Evolutionary conservation across 2,329 filamentous ascomycete genomes (phyloP).

Genomic region (Colletotrichum plurivorum): DNA sequence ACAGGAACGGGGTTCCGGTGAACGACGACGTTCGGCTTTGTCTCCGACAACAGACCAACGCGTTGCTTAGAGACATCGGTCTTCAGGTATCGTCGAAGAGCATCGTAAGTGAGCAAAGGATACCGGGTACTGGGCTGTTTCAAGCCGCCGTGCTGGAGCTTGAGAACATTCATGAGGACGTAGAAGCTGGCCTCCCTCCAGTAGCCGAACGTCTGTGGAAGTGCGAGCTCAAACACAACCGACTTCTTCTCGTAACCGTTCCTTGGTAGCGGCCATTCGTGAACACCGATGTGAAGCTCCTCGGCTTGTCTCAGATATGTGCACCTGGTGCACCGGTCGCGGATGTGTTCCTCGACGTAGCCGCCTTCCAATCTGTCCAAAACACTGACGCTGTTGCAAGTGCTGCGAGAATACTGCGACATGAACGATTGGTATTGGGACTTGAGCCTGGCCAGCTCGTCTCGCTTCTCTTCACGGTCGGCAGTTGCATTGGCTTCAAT

Average conservation of each 20-base stretch:
- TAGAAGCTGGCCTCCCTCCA: slow-evolving; percentile 66
- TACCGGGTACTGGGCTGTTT: background rate
- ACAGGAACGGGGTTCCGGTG: slow-evolving; percentile 50
- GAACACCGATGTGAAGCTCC: slow-evolving; percentile 58
- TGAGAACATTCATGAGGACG: slow-evolving; percentile 57
- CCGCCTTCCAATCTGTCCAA: background rate
- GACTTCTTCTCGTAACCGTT: slow-evolving; percentile 52
- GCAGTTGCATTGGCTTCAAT: slow-evolving; percentile 47
- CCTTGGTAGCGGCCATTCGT: slow-evolving; percentile 70
- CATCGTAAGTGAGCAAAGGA: background rate
- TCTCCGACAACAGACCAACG: slow-evolving; percentile 51
- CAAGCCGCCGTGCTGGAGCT: background rate
- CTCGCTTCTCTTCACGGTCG: slow-evolving; percentile 47
- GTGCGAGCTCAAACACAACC: slow-evolving; percentile 66
- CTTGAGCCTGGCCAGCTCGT: slow-evolving; percentile 50
- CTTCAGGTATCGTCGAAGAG: background rate
- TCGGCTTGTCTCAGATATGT: slow-evolving; percentile 47
- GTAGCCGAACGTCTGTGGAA: slow-evolving; percentile 55
- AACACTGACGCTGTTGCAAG: slow-evolving; percentile 13
- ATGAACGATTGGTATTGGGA: slow-evolving; percentile 48
- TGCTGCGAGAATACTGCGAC: background rate
- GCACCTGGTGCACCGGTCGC: slow-evolving; percentile 55
- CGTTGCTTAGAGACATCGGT: background rate
- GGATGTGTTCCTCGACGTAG: slow-evolving; percentile 20
- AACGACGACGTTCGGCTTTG: slow-evolving; percentile 52